Percentiles rank a stretch among this genome's conserved stretches.
phyloP scores from a whole-genome alignment of 1,139 yeast species.

The Saccharomyces hybrid region DNA sequence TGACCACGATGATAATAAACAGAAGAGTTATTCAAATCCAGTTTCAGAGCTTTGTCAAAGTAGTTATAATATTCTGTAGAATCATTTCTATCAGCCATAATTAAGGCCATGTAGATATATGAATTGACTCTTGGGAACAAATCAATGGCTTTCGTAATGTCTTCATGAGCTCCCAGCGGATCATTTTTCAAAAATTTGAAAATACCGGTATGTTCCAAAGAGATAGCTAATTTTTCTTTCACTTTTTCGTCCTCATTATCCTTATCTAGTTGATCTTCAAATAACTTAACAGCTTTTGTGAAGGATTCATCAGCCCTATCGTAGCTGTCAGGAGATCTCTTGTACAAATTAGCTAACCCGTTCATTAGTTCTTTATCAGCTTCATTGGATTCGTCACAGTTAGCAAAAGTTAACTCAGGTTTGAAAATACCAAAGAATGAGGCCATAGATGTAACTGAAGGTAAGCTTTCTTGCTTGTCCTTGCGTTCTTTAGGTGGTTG shows the following conservation, averaged over 20 bases:
- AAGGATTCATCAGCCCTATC: slow-evolving; percentile 65
- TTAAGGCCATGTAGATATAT: slow-evolving; percentile 74
- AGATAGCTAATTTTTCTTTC: slow-evolving; percentile 51
- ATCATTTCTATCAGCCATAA: slow-evolving; percentile 73
- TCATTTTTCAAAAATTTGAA: slow-evolving; percentile 77
- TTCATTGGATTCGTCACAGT: slow-evolving; percentile 43
- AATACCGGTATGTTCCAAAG: slow-evolving; percentile 77
- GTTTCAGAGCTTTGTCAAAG: slow-evolving; percentile 62
- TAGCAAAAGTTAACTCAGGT: slow-evolving; percentile 29
- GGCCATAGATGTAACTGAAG: slow-evolving; percentile 77
- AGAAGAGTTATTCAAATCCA: slow-evolving; percentile 71
- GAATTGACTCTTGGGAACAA: slow-evolving; percentile 75
- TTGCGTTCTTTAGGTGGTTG: slow-evolving; percentile 6
- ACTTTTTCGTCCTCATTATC: slow-evolving; percentile 33
- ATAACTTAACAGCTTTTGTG: slow-evolving; percentile 57
- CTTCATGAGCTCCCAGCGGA: slow-evolving; percentile 51
- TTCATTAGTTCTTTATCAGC: slow-evolving; percentile 58
- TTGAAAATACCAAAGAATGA: slow-evolving; percentile 68
- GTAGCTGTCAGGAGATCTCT: slow-evolving; percentile 64
- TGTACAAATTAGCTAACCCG: slow-evolving; percentile 57
- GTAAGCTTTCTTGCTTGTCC: slow-evolving; percentile 44
- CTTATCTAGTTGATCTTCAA: slow-evolving; percentile 33
- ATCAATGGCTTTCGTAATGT: slow-evolving; percentile 56
- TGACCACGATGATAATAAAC: slow-evolving; percentile 93
- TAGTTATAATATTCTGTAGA: slow-evolving; percentile 48